Evolutionary conservation across 2,329 filamentous ascomycete genomes (phyloP).

Genomic region (Fusarium cyanostomum): DNA sequence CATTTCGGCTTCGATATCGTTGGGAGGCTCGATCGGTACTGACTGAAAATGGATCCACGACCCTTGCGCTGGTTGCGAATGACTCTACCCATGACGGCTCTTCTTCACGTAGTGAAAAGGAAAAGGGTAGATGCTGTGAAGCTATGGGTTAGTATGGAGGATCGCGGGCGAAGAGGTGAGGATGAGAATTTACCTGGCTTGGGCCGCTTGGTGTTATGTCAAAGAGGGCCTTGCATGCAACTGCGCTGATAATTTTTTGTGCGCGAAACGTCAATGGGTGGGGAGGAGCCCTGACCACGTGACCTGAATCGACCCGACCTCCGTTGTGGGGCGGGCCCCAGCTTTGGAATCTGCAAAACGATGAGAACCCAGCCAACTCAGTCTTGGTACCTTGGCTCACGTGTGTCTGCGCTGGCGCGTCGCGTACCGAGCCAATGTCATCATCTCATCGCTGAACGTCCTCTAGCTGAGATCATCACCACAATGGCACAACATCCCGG

Average conservation of each 20-base stretch:
- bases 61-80: constrained; percentile 74
- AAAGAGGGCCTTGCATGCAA: constrained; percentile 44
- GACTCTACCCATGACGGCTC: constrained; percentile 64
- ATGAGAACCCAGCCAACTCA: not conserved
- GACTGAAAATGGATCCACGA: constrained; percentile 67
- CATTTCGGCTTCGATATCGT: constrained; percentile 41
- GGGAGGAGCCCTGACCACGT: constrained; percentile 52
- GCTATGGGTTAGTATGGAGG: constrained; percentile 44
- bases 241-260: constrained; percentile 51
- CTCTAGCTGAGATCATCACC: constrained; percentile 28
- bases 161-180: constrained; percentile 41
- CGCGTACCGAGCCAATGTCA: constrained; percentile 24
- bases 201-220: constrained; percentile 54
- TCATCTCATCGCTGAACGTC: constrained; percentile 19
- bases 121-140: constrained; percentile 47
- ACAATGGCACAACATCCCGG: constrained; percentile 14
- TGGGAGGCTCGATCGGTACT: constrained; percentile 46
- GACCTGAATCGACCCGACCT: constrained; percentile 29
- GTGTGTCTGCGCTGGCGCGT: constrained; percentile 1
- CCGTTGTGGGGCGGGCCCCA: constrained; percentile 14
- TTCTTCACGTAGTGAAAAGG: constrained; percentile 48
- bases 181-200: constrained; percentile 50
- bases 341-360: constrained; percentile 8
- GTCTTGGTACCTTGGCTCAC: not conserved
- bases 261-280: constrained; percentile 43